Evolutionary conservation across 1,284 basidiomycete species (phyloP).

Genomic region (Lignosus rhinocerotis): DNA sequence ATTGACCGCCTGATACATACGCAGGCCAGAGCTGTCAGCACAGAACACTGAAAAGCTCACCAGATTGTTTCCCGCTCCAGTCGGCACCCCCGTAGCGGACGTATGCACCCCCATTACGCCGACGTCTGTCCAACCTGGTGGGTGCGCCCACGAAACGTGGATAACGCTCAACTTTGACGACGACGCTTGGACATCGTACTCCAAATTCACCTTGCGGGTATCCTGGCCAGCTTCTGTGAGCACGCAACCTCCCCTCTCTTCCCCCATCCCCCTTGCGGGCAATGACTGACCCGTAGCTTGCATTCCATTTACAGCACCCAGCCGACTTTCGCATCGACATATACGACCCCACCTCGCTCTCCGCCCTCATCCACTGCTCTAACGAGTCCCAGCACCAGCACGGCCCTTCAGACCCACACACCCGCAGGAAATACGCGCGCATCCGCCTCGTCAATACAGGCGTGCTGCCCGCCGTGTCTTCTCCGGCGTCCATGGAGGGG

Average conservation of each 20-base stretch:
- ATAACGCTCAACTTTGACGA: conserved; percentile 52
- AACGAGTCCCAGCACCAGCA: not conserved
- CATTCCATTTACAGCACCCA: conserved; percentile 27
- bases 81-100: conserved; percentile 36
- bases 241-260: conserved; percentile 10
- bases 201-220: conserved; percentile 58
- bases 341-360: conserved; percentile 15
- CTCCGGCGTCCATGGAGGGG: too few relatives aligned
- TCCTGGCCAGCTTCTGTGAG: conserved; percentile 71
- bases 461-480: conserved; percentile 39
- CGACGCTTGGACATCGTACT: conserved; percentile 43
- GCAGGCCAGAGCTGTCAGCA: conserved; percentile 35
- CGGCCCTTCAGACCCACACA: conserved; percentile 17
- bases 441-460: conserved; percentile 54
- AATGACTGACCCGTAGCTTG: too few relatives aligned
- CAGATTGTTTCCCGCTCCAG: conserved; percentile 45
- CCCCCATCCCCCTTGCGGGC: too few relatives aligned
- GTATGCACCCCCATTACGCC: conserved; percentile 21
- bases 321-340: conserved; percentile 29
- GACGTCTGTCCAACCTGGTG: not conserved
- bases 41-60: conserved; percentile 34
- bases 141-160: conserved; percentile 59
- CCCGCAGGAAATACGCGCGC: conserved; percentile 52
- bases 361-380: not conserved
- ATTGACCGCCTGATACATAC: not conserved